phyloP scores from a whole-genome alignment of 73 alveolate genomes.

The Durusdinium trenchii region DNA sequence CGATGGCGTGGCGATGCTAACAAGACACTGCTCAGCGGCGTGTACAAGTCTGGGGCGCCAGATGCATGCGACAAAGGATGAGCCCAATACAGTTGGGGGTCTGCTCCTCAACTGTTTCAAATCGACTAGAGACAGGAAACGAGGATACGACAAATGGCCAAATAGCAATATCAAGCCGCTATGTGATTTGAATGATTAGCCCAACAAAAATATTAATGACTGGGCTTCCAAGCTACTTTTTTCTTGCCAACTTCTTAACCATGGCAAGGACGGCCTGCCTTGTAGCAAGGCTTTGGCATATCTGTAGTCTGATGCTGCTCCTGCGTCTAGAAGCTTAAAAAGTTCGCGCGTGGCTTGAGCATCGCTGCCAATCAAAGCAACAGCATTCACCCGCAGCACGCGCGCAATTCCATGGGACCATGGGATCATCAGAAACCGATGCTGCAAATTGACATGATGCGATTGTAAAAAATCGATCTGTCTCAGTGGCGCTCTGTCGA shows the following conservation, averaged over 20 bases:
- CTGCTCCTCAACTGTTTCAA: neutral
- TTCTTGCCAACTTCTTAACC: conserved; percentile 36
- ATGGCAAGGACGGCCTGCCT: conserved; percentile 32
- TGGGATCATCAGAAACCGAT: neutral
- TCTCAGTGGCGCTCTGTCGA: no score
- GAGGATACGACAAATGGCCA: neutral
- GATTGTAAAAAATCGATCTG: no score
- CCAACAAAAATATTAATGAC: neutral
- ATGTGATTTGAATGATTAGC: neutral
- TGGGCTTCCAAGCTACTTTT: neutral
- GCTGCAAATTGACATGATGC: no score
- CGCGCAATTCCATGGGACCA: conserved; percentile 35
- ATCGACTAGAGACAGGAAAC: no score
- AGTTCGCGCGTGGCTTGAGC: conserved; percentile 52
- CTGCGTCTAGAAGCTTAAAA: conserved; percentile 80
- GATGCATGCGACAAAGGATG: conserved; percentile 54
- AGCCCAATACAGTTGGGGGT: conserved; percentile 79
- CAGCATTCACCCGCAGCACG: conserved; percentile 51
- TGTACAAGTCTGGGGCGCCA: conserved; percentile 65
- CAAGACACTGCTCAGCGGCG: conserved; percentile 60
- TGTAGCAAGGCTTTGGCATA: conserved; percentile 30
- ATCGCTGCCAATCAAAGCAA: conserved; percentile 68
- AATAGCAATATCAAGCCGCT: neutral
- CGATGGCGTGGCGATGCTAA: conserved; percentile 86
- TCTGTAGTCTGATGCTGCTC: conserved; percentile 69